phyloP scores from a whole-genome alignment of 179 eudicot genomes.

The Heliamphora pulchella region DNA sequence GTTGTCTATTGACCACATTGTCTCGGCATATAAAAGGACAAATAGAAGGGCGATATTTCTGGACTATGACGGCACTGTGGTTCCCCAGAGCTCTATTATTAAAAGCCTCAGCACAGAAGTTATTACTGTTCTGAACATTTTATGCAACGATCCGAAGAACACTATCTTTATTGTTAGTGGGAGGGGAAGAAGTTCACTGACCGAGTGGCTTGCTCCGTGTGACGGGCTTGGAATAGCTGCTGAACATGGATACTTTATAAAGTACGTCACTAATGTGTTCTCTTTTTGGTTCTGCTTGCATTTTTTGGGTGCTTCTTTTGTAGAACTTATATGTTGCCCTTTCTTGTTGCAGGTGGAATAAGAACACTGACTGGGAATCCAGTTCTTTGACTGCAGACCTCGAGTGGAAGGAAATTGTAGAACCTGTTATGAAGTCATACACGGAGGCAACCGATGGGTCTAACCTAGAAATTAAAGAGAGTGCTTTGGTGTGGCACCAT shows the following conservation, averaged over 20 bases:
- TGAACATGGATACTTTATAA: constrained; percentile 78
- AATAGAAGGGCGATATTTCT: constrained; percentile 64
- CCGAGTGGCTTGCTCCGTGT: constrained; percentile 75
- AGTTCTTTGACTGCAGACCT: constrained; percentile 36
- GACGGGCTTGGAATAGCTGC: constrained; percentile 69
- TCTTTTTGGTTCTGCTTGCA: background rate
- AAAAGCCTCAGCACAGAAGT: constrained; percentile 62
- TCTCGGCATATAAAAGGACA: constrained; percentile 54
- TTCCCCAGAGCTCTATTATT: constrained; percentile 51
- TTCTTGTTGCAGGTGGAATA: constrained; percentile 51
- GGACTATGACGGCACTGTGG: constrained; percentile 82
- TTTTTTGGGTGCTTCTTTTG: background rate
- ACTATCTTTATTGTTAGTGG: constrained; percentile 80
- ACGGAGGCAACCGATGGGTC: constrained; percentile 90
- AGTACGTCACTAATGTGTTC: constrained; percentile 29
- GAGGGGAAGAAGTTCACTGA: constrained; percentile 49
- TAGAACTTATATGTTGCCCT: background rate
- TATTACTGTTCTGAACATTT: constrained; percentile 40
- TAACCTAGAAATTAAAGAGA: constrained; percentile 63
- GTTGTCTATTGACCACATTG: constrained; percentile 53
- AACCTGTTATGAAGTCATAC: constrained; percentile 67
- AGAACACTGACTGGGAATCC: constrained; percentile 57
- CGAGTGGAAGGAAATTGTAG: constrained; percentile 81
- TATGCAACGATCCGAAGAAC: constrained; percentile 66
- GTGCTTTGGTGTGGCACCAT: constrained; percentile 87